Base-by-base conservation (phyloP, 148 eudicot genomes). In the Camellia sinensis region DNA sequence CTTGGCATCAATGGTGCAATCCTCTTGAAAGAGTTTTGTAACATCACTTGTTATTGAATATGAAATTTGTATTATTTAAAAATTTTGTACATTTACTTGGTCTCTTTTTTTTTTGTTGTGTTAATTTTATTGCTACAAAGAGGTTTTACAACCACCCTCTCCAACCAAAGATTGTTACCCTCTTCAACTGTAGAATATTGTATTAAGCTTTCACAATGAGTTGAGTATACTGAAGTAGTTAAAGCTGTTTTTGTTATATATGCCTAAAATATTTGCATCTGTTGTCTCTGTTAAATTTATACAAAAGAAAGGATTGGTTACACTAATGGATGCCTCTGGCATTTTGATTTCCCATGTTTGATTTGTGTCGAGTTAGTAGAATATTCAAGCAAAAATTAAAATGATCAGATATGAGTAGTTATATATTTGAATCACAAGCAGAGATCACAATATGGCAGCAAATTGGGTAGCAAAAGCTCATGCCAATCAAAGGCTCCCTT, bases 1-100 rank as follows among this genome's bases (percentile, higher is more conserved):
- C 83, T 85, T 94, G 83, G 89, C 87, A n/a, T 88, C 92, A 18
- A 96, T 96, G 98, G 91, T 81, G 13, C 53, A 92, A 10, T 75
- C 87, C 7, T 77, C 86, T 4, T 88, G 82, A 83, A 78, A 56
- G 65, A 52, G 44, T 75, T 29, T 29, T 29, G 37, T 29, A 43
- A n/a, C 10, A 54, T 9, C 75, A 15, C 48, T 37, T 29, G 13
- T 46, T 40, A 5, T 74, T 18, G 50, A 67, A 48, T 46, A n/a
- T 17, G 21, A 4, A 72, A 5, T 21, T 44, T 18, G 40, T 69
- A 56, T 29, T 29, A 29, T 29, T 29, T 29, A 29, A 29, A 29
- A 29, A 29, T 29, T 21, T 44, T 18, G 57, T 69, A 56, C 22
- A 56, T 74, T 4, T 40, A 17, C 59, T 54, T 59, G 45, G 17